Evolutionary conservation across 345 rosid species (phyloP), one percentile per base, ranked within the genome.

Genomic region (Eucalyptus guilfoylei): DNA sequence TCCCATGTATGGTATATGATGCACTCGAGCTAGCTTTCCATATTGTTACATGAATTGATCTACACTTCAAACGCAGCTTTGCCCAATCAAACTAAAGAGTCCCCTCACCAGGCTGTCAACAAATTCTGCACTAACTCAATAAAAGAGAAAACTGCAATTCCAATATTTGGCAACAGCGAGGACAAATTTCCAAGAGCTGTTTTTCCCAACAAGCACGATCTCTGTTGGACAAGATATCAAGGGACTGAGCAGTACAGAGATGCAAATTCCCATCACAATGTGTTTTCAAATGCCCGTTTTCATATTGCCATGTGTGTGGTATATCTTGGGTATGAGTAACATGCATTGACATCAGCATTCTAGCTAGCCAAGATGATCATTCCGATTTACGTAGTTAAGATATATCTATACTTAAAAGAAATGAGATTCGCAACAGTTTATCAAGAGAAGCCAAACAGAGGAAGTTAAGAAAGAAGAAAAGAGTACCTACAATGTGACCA

Each of bases 401-500:
- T 58, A 72, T 19, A 72, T 34, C 81, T 72, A 72, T 19, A 19
- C 44, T 34, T 72, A 72, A 87, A 55, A 14, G 62, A 87, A 87
- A 87, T 11, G 34, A 87, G 49, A 87, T 42, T 28, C 2, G 5
- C 88, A 19, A 87, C 32, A 28, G 12, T 54, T 6, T 76, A 69
- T 11, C 50, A 69, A 44, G 87, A 14, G 52, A 60, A 89, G n/a
- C 49, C 48, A 6, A 34, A 80, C 83, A 42, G 16, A 45, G 76
- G 80, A 62, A 45, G 16, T 10, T 40, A 89, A 21, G 48, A 49
- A 89, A 34, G 15, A 69, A 50, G 88, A 49, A 50, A 50, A 54
- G 86, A 85, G 85, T 88, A 90, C 96, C 11, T 94, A 97, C 99
- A 94, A 96, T 95, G 94, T 96, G 99, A 88, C 99, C 99, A 92